Evolutionary conservation across 2,329 filamentous ascomycete species (phyloP).

Genomic region (Dichotomopilus funicola): DNA sequence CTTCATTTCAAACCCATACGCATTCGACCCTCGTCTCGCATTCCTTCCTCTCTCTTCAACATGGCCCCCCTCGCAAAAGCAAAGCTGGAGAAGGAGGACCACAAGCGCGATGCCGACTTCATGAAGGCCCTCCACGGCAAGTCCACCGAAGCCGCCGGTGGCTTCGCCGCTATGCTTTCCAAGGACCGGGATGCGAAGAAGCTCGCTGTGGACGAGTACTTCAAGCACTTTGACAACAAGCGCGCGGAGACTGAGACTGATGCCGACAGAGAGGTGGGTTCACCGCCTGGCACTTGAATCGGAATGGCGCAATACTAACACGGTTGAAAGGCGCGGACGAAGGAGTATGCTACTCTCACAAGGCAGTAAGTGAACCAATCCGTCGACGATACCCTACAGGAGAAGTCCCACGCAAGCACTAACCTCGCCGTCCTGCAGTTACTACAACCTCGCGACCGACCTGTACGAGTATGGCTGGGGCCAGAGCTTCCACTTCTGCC

Average conservation of each 20-base stretch:
- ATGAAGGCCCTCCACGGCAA: constrained; percentile 78
- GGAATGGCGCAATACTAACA: not conserved
- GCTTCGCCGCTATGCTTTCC: constrained; percentile 74
- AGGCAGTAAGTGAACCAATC: constrained; percentile 61
- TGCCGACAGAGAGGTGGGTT: constrained; percentile 66
- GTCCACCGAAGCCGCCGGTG: constrained; percentile 62
- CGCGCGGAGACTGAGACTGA: constrained; percentile 69
- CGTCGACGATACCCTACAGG: not conserved
- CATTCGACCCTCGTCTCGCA: not conserved
- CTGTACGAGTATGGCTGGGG: constrained; percentile 97
- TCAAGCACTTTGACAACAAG: constrained; percentile 84
- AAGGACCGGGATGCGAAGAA: constrained; percentile 59
- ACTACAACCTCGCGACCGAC: constrained; percentile 96
- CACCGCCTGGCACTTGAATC: not conserved
- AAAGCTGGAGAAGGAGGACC: constrained; percentile 64
- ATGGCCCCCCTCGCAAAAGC: constrained; percentile 18
- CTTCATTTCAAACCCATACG: not conserved
- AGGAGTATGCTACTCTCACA: constrained; percentile 88
- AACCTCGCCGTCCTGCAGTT: constrained; percentile 42
- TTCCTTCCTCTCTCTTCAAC: constrained; percentile 8
- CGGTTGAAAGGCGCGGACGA: constrained; percentile 57
- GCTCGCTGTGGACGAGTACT: constrained; percentile 72
- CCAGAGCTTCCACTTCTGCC: constrained; percentile 95
- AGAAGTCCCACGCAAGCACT: no score
- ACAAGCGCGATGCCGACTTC: constrained; percentile 80